These are phyloP conservation scores for Boletus chippewaensis DNA, from an alignment of 1,284 basidiomycete species.

Conservation along the genomic window DNA sequence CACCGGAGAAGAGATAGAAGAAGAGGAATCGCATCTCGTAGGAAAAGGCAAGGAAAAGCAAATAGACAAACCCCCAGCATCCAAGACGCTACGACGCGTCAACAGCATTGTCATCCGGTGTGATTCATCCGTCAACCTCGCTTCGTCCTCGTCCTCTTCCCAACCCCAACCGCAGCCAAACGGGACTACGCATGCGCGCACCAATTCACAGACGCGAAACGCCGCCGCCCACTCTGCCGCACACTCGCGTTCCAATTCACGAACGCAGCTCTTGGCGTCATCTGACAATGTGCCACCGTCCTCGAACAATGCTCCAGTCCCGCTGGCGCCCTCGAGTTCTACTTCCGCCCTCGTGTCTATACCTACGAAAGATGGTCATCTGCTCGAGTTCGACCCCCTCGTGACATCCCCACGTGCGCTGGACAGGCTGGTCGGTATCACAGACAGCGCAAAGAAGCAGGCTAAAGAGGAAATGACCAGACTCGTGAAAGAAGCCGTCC, in stretches of 20 bases:
- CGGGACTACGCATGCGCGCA: conserved; percentile 37
- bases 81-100: conserved; percentile 36
- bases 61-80: background rate
- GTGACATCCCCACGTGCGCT: conserved; percentile 61
- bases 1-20: conserved; percentile 33
- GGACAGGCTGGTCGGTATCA: conserved; percentile 67
- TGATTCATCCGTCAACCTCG: conserved; percentile 44
- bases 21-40: conserved; percentile 5
- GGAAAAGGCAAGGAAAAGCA: conserved; percentile 24
- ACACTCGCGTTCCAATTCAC: conserved; percentile 41
- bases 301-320: conserved; percentile 8
- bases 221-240: background rate
- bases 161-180: conserved; percentile 6
- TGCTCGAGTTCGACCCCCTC: conserved; percentile 74
- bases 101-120: conserved; percentile 58
- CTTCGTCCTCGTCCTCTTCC: conserved; percentile 18
- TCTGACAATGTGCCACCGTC: conserved; percentile 18
- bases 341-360: conserved; percentile 54
- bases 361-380: conserved; percentile 65
- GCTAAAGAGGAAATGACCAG: conserved; percentile 67
- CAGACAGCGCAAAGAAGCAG: conserved; percentile 73
- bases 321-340: conserved; percentile 18
- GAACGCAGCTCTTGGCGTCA: conserved; percentile 31
- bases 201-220: conserved; percentile 44
- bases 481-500: conserved; percentile 60